These are phyloP conservation scores for Ceratocystiopsis minuta DNA, from an alignment of 2,329 filamentous ascomycete genomes.

Conservation along the genomic window DNA sequence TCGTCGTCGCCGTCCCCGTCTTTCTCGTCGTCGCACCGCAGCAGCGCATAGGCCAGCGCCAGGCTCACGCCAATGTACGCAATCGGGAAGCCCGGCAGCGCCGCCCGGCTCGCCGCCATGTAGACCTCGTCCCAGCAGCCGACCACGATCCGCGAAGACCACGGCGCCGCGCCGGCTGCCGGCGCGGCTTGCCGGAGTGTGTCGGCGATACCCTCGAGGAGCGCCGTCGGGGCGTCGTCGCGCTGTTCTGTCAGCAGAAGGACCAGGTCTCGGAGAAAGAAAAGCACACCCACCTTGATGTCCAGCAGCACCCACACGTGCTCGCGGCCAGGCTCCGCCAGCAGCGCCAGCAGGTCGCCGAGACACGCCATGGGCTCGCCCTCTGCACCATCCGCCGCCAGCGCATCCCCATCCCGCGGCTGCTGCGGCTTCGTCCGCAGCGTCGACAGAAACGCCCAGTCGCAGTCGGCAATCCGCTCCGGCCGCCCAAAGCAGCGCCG, in stretches of 20 bases:
- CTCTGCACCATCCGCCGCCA: too few species aligned
- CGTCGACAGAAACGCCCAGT: slow-evolving; percentile 54
- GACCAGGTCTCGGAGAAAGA: background rate
- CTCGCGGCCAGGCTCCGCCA: slow-evolving; percentile 45
- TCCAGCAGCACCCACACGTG: slow-evolving; percentile 70
- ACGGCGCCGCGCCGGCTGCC: slow-evolving; percentile 33
- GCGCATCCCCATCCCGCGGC: too few species aligned
- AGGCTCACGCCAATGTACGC: slow-evolving; percentile 52
- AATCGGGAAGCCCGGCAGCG: slow-evolving; percentile 45
- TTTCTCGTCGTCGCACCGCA: slow-evolving; percentile 31
- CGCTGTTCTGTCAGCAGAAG: slow-evolving; percentile 25
- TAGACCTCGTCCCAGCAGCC: slow-evolving; percentile 70
- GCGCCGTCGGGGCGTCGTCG: slow-evolving; percentile 48
- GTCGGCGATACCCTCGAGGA: slow-evolving; percentile 52
- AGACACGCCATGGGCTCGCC: slow-evolving; percentile 48
- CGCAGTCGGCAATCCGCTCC: slow-evolving; percentile 53
- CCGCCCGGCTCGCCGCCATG: slow-evolving; percentile 40
- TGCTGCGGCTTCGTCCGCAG: slow-evolving; percentile 51
- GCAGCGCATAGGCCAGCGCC: slow-evolving; percentile 52
- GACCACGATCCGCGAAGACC: slow-evolving; percentile 35
- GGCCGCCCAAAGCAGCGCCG: slow-evolving; percentile 68
- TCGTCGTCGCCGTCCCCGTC: too few species aligned
- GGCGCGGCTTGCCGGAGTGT: slow-evolving; percentile 35
- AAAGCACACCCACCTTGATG: slow-evolving; percentile 47
- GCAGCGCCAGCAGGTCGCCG: slow-evolving; percentile 52